Percentiles rank a stretch among this genome's conserved stretches.
Evolutionary conservation across 768 basidiomycete species (phyloP).

Genomic region (Trametes punicea): DNA sequence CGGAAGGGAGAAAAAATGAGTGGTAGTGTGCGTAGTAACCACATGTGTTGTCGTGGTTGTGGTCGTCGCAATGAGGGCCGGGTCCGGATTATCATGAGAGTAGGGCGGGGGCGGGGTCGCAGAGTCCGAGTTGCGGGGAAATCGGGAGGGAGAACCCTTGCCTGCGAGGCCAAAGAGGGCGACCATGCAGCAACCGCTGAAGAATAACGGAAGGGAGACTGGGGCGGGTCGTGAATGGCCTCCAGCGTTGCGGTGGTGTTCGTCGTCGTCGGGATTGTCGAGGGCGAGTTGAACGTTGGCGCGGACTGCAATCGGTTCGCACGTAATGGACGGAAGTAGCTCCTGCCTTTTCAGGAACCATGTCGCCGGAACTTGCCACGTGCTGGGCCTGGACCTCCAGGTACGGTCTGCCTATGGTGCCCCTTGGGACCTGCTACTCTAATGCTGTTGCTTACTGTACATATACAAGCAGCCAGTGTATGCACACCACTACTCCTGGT

Average conservation of each 20-base stretch:
- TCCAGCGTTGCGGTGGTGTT: conserved; percentile 13
- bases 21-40: conserved; percentile 47
- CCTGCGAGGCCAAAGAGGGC: conserved; percentile 36
- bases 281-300: conserved; percentile 6
- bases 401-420: neutral
- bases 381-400: neutral
- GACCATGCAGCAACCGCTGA: conserved; percentile 34
- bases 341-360: neutral
- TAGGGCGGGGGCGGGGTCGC: conserved; percentile 36
- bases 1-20: conserved; percentile 66
- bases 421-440: no score
- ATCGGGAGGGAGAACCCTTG: conserved; percentile 33
- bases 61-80: conserved; percentile 36
- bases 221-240: conserved; percentile 4
- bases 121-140: conserved; percentile 26
- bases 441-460: no score
- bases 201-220: neutral
- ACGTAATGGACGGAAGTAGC: neutral
- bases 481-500: no score
- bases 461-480: no score
- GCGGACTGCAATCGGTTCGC: neutral
- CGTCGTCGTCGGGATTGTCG: conserved; percentile 9
- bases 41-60: conserved; percentile 50
- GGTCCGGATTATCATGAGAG: conserved; percentile 31
- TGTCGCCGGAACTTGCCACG: neutral